These are phyloP conservation scores for Sporothrix euskadiensis DNA, from an alignment of 2,329 filamentous ascomycete genomes.

Conservation along the genomic window DNA sequence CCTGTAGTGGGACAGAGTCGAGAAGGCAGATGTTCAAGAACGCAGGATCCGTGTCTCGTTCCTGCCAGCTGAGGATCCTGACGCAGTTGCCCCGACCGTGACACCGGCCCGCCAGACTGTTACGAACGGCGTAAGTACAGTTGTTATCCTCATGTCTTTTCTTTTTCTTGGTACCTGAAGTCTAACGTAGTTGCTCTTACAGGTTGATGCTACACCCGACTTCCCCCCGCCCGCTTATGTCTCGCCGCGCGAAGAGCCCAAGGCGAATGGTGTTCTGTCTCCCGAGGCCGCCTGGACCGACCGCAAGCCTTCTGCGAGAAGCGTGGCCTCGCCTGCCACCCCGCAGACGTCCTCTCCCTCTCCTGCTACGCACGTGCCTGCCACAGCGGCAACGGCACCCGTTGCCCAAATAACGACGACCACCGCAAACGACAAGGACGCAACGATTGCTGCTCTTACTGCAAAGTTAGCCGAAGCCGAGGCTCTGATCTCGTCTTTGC, in stretches of 20 bases:
- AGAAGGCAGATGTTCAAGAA: conserved; percentile 80
- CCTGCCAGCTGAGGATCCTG: conserved; percentile 60
- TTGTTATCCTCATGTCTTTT: background rate
- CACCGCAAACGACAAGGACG: conserved; percentile 29
- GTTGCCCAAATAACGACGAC: conserved; percentile 19
- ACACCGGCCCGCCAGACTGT: conserved; percentile 38
- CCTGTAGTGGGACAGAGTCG: conserved; percentile 71
- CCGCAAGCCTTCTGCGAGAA: conserved; percentile 29
- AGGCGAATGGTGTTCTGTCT: conserved; percentile 31
- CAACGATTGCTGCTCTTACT: conserved; percentile 37
- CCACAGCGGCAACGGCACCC: background rate
- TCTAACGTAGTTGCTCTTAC: conserved; percentile 8
- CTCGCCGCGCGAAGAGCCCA: conserved; percentile 38
- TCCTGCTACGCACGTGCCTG: background rate
- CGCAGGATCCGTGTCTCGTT: conserved; percentile 94
- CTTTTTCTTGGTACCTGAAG: background rate
- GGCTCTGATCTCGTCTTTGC: conserved; percentile 68
- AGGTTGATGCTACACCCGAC: conserved; percentile 42
- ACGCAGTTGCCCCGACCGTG: conserved; percentile 36
- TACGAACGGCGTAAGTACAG: conserved; percentile 37
- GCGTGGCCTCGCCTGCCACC: background rate
- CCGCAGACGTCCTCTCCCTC: conserved; percentile 3
- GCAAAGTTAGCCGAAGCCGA: conserved; percentile 61
- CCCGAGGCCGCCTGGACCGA: conserved; percentile 32
- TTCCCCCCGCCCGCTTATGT: conserved; percentile 38